A percentile compares a stretch with the other conserved stretches of the same genome.
Evolutionary conservation across 192 early-diverging fungal species (phyloP).

Genomic region (Umbelopsis sp.): DNA sequence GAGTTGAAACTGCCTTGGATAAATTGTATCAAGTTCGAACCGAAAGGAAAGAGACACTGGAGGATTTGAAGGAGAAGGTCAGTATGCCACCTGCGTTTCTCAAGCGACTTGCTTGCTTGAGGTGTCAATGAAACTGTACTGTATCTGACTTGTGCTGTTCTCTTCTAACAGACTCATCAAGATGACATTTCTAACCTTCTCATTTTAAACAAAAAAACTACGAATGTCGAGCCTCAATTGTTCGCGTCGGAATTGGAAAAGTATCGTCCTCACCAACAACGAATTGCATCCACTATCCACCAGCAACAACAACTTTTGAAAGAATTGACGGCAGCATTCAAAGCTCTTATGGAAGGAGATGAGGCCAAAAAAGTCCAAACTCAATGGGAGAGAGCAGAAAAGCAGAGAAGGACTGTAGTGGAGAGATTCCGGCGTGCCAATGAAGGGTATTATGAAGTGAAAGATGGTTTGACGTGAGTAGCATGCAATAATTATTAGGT

Average conservation of each 20-base stretch:
- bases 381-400: conserved; percentile 68
- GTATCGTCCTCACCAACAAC: conserved; percentile 76
- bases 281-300: conserved; percentile 72
- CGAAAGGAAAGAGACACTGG: conserved; percentile 66
- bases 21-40: conserved; percentile 69
- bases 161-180: conserved; percentile 66
- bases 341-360: conserved; percentile 71
- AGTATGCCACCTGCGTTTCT: too few species aligned
- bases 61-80: conserved; percentile 79
- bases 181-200: conserved; percentile 89
- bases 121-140: too few species aligned
- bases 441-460: conserved; percentile 64
- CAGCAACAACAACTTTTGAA: conserved; percentile 75
- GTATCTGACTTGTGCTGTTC: too few species aligned
- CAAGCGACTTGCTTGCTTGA: too few species aligned
- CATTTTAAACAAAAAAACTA: conserved; percentile 70
- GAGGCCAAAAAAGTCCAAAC: conserved; percentile 67
- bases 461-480: conserved; percentile 48
- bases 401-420: conserved; percentile 61
- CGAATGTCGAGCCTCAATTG: conserved; percentile 82
- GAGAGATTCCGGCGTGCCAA: conserved; percentile 69
- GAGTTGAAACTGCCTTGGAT: conserved; percentile 64
- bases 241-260: conserved; percentile 93
- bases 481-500: too few species aligned
- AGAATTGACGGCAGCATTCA: conserved; percentile 76